These are phyloP conservation scores for Penium margaritaceum DNA, from an alignment of 139 green algal genomes.

Conservation along the genomic window DNA sequence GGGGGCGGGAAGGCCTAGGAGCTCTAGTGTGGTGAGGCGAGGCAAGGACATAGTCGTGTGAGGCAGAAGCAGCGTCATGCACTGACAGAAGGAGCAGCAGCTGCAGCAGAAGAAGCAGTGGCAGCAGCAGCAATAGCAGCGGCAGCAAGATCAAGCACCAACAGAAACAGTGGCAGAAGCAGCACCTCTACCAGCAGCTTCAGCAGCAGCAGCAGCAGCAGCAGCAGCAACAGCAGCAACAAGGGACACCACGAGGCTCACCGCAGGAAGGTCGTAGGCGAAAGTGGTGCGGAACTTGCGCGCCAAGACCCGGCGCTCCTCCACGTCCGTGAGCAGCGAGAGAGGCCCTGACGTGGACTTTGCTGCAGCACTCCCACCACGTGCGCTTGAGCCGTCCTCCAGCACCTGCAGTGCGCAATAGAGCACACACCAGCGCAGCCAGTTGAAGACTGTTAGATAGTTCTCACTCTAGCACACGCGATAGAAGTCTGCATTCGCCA, in stretches of 20 bases:
- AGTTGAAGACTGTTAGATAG: no score
- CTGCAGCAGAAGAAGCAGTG: background rate
- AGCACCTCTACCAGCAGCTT: background rate
- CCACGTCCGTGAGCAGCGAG: slow-evolving; percentile 64
- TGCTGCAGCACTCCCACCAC: slow-evolving; percentile 51
- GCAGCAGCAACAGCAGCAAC: no score
- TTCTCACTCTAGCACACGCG: no score
- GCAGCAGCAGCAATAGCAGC: background rate
- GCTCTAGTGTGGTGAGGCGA: no score
- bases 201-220: background rate
- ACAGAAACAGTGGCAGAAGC: background rate
- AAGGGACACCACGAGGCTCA: no score
- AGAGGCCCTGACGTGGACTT: slow-evolving; percentile 57
- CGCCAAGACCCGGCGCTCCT: slow-evolving; percentile 71
- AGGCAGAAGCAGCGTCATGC: no score
- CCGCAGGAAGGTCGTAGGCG: slow-evolving; percentile 87
- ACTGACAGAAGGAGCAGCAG: background rate
- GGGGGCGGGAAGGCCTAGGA: background rate
- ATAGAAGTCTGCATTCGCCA: no score
- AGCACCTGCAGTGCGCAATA: background rate
- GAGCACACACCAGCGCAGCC: background rate
- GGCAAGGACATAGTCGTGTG: no score
- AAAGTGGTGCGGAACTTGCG: slow-evolving; percentile 64
- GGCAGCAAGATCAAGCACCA: background rate
- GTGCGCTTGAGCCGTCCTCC: background rate